These are phyloP conservation scores for Blumeria graminis DNA, from an alignment of 2,329 filamentous ascomycete species.

Conservation along the genomic window DNA sequence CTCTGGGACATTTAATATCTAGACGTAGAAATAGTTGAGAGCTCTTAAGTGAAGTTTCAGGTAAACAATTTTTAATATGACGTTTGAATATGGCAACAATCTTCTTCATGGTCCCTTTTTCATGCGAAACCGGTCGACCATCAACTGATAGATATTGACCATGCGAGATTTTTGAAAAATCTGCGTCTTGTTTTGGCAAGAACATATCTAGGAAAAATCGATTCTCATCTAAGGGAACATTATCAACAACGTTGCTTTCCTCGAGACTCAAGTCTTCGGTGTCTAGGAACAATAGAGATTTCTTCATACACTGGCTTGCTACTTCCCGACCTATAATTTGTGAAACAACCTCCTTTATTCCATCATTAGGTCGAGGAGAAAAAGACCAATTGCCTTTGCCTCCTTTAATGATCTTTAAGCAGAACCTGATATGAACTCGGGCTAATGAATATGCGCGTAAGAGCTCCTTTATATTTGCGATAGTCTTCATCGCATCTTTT, in stretches of 20 bases:
- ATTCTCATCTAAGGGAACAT: neutral
- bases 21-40: slow-evolving; percentile 37
- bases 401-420: slow-evolving; percentile 31
- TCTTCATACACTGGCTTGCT: slow-evolving; percentile 27
- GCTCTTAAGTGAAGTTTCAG: slow-evolving; percentile 10
- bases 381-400: slow-evolving; percentile 34
- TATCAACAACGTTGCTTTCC: neutral
- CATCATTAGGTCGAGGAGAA: slow-evolving; percentile 26
- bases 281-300: slow-evolving; percentile 7
- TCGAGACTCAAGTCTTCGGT: neutral
- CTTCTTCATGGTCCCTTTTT: slow-evolving; percentile 33
- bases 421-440: slow-evolving; percentile 34
- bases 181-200: slow-evolving; percentile 27
- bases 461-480: slow-evolving; percentile 32
- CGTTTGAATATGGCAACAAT: slow-evolving; percentile 28
- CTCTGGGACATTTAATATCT: slow-evolving; percentile 33
- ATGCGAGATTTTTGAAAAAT: slow-evolving; percentile 21
- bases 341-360: slow-evolving; percentile 30
- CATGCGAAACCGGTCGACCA: slow-evolving; percentile 33
- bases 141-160: slow-evolving; percentile 44
- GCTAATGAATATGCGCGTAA: slow-evolving; percentile 42
- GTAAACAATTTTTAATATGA: slow-evolving; percentile 18
- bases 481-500: slow-evolving; percentile 30
- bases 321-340: slow-evolving; percentile 41
- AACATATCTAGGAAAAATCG: slow-evolving; percentile 29